Conservation (phyloP, 2,329 filamentous ascomycete genomes). For the Aplosporella prunicola region DNA sequence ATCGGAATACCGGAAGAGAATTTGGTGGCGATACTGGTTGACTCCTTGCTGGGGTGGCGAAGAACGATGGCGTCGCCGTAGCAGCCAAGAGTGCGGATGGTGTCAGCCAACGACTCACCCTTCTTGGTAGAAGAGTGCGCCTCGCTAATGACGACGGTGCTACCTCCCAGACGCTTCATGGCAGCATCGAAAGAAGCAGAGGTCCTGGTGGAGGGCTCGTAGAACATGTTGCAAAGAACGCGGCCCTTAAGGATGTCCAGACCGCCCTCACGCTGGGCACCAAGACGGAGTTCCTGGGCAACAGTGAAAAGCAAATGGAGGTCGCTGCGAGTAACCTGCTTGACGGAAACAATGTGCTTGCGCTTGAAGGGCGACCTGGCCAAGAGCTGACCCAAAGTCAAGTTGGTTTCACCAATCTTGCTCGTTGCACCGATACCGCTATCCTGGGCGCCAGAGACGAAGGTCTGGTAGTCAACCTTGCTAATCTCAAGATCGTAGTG, state of each 20-base stretch:
- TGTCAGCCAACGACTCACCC: conserved; percentile 89
- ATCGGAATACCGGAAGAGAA: conserved; percentile 85
- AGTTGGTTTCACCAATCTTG: conserved; percentile 33
- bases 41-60: conserved; percentile 76
- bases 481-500: conserved; percentile 78
- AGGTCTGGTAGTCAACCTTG: conserved; percentile 84
- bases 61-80: conserved; percentile 95
- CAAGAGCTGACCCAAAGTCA: conserved; percentile 60
- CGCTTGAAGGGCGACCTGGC: conserved; percentile 79
- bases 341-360: conserved; percentile 83
- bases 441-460: conserved; percentile 34
- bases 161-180: conserved; percentile 93
- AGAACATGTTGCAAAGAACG: conserved; percentile 89
- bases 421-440: conserved; percentile 48
- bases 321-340: conserved; percentile 78
- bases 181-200: conserved; percentile 94
- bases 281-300: conserved; percentile 93
- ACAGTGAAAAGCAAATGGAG: conserved; percentile 92
- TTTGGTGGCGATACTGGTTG: conserved; percentile 72
- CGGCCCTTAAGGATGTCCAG: conserved; percentile 78
- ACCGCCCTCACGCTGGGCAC: conserved; percentile 84
- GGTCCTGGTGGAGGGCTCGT: conserved; percentile 92
- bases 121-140: conserved; percentile 83
- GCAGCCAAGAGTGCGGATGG: conserved; percentile 83
- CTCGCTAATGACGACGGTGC: conserved; percentile 73